These are phyloP conservation scores for Fomitopsis palustris DNA, from an alignment of 1,284 basidiomycete species.

Conservation along the genomic window DNA sequence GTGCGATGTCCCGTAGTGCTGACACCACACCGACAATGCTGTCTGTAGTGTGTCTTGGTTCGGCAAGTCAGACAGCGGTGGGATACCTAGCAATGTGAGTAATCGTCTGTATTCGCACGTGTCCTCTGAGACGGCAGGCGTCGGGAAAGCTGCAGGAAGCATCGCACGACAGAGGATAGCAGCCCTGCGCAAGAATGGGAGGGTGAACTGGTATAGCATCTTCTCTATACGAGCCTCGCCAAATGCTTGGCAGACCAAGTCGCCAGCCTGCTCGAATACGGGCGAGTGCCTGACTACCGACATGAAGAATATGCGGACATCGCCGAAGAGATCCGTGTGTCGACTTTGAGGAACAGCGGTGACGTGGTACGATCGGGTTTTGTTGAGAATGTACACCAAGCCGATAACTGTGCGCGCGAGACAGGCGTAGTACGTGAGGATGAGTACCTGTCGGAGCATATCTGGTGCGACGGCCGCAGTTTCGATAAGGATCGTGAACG, in stretches of 20 bases:
- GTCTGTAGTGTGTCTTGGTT: slow-evolving; percentile 81
- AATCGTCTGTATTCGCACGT: slow-evolving; percentile 78
- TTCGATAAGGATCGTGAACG: slow-evolving; percentile 85
- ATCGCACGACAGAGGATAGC: slow-evolving; percentile 84
- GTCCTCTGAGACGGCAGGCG: slow-evolving; percentile 33
- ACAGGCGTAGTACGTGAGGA: slow-evolving; percentile 86
- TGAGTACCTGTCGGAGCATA: slow-evolving; percentile 80
- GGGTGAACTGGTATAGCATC: slow-evolving; percentile 83
- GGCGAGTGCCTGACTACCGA: slow-evolving; percentile 78
- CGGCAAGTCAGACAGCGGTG: slow-evolving; percentile 72
- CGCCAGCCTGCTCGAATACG: slow-evolving; percentile 76
- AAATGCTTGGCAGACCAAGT: slow-evolving; percentile 70
- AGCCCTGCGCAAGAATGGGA: slow-evolving; percentile 92
- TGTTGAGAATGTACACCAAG: slow-evolving; percentile 74
- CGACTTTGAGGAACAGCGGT: slow-evolving; percentile 40
- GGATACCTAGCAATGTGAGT: slow-evolving; percentile 73
- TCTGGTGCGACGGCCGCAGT: slow-evolving; percentile 86
- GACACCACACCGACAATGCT: slow-evolving; percentile 79
- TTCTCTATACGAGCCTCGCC: slow-evolving; percentile 83
- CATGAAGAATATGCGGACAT: slow-evolving; percentile 82
- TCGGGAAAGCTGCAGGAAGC: slow-evolving; percentile 58
- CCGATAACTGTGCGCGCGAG: slow-evolving; percentile 83
- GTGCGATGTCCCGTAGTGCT: slow-evolving; percentile 75
- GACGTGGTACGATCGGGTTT: slow-evolving; percentile 53
- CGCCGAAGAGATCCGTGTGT: slow-evolving; percentile 69